Evolutionary conservation across 2,329 filamentous ascomycete genomes (phyloP).

Genomic region (Aspergillus luchuensis): DNA sequence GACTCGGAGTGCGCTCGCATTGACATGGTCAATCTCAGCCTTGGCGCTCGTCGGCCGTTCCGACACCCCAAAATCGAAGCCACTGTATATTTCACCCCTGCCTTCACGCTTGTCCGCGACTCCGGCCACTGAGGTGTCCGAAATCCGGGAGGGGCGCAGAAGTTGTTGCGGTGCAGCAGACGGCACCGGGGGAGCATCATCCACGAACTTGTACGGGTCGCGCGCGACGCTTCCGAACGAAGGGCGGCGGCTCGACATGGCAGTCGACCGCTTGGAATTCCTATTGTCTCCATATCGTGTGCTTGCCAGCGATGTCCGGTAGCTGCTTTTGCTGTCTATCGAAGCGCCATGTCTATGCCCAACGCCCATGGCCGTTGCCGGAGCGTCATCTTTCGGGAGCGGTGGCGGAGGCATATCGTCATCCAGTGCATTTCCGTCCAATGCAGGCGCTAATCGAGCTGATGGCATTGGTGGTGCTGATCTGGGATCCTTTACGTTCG

Average conservation of each 20-base stretch:
- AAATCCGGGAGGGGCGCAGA: constrained; percentile 23
- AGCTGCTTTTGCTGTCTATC: constrained; percentile 42
- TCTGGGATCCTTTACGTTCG: constrained; percentile 21
- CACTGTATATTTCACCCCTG: constrained; percentile 28
- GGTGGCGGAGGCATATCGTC: constrained; percentile 13
- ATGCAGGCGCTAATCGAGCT: constrained; percentile 14
- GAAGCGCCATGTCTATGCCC: constrained; percentile 30
- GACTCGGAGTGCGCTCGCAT: constrained; percentile 18
- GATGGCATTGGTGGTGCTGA: constrained; percentile 26
- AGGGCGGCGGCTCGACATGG: constrained; percentile 33
- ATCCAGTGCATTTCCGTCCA: constrained; percentile 11
- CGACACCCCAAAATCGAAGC: constrained; percentile 35
- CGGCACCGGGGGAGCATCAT: constrained; percentile 39
- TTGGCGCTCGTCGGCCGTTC: constrained; percentile 5
- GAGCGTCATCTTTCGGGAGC: constrained; percentile 13
- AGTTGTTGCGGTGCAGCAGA: constrained; percentile 25
- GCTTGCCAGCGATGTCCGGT: constrained; percentile 44
- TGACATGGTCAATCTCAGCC: constrained; percentile 11
- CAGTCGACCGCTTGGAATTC: constrained; percentile 33
- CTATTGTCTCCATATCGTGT: constrained; percentile 36
- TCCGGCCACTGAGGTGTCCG: constrained; percentile 30
- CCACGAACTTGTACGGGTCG: constrained; percentile 31
- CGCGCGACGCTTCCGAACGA: constrained; percentile 37
- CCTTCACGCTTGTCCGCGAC: constrained; percentile 24
- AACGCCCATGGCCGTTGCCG: neutral